Evolutionary conservation across 495 filamentous ascomycete genomes (phyloP), one percentile per base, ranked within the genome.

Genomic region (Hypoxylon crocopeplum): DNA sequence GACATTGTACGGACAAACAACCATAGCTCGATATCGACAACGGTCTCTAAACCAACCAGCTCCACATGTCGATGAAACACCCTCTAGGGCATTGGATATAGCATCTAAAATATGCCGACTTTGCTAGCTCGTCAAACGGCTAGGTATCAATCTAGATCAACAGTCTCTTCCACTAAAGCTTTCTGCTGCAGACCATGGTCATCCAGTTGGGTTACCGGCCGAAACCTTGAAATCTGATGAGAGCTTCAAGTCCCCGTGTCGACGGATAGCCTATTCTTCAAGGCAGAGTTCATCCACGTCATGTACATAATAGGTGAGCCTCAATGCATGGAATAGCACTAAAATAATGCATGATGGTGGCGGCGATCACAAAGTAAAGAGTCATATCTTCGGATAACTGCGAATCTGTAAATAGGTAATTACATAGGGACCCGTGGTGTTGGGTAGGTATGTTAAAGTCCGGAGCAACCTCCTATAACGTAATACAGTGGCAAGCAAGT

Each of bases 21-120:
- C 20, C 13, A 30, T 19, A 12, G 24, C 16, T 57, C 12, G 13
- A 24, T 54, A 42, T 58, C 37, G 22, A 59, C 29, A 52, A 53
- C 24, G n/a, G 19, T 25, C 20, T 34, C 30, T 32, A 48, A n/a
- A 27, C 36, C n/a, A 49, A 21, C 37, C 39, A 33, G 12, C 11
- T 49, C 54, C 20, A 33, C 17, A 58, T 48, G 29, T 50, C 30
- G 37, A 54, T 54, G 48, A 58, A 54, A 62, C 58, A 37, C 38
- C 10, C 2, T 34, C 5, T 13, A 3, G 7, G 21, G 38, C 30
- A 32, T 20, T n/a, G n/a, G n/a, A n/a, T n/a, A n/a, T n/a, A n/a
- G n/a, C n/a, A n/a, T n/a, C n/a, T n/a, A n/a, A n/a, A n/a, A n/a
- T n/a, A n/a, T n/a, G n/a, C n/a, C n/a, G n/a, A n/a, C n/a, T n/a